These are phyloP conservation scores for Blastocrithidia nonstop DNA, from an alignment of 208 protist genomes.

Conservation along the genomic window DNA sequence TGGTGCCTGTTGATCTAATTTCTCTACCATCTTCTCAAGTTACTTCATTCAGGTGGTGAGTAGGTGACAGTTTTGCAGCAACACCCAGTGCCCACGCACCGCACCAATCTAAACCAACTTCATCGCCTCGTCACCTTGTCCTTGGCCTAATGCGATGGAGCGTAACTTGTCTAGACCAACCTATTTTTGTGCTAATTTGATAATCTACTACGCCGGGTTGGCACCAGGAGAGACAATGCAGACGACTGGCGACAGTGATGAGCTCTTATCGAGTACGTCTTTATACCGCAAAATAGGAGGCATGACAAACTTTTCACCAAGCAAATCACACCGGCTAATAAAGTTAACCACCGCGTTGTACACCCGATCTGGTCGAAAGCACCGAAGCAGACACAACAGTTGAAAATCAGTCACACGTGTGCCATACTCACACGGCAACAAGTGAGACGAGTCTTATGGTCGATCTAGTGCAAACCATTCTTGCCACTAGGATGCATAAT, in stretches of 20 bases:
- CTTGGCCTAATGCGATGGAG: slow-evolving; percentile 95
- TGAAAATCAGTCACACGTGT: slow-evolving; percentile 76
- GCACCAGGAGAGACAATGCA: slow-evolving; percentile 97
- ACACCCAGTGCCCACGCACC: slow-evolving; percentile 95
- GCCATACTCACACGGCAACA: slow-evolving; percentile 25
- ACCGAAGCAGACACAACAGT: slow-evolving; percentile 91
- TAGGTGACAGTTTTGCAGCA: slow-evolving; percentile 99
- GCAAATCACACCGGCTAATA: slow-evolving; percentile 80
- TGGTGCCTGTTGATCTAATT: slow-evolving; percentile 85
- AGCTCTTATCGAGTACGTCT: slow-evolving; percentile 90
- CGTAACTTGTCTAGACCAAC: slow-evolving; percentile 90
- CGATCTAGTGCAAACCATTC: slow-evolving; percentile 84
- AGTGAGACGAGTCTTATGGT: slow-evolving; percentile 80
- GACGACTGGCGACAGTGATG: slow-evolving; percentile 90
- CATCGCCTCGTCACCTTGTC: slow-evolving; percentile 94
- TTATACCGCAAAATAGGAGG: slow-evolving; percentile 95
- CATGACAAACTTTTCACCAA: slow-evolving; percentile 91
- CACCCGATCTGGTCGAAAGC: slow-evolving; percentile 95
- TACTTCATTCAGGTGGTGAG: slow-evolving; percentile 95
- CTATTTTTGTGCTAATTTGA: slow-evolving; percentile 93
- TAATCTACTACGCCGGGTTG: slow-evolving; percentile 95
- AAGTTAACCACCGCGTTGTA: slow-evolving; percentile 90
- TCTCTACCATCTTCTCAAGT: slow-evolving; percentile 96
- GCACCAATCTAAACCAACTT: slow-evolving; percentile 90
- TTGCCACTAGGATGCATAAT: slow-evolving; percentile 84